These are phyloP conservation scores for Plasmodium gallinaceum DNA, from an alignment of 169 alveolate species.

Conservation along the genomic window DNA sequence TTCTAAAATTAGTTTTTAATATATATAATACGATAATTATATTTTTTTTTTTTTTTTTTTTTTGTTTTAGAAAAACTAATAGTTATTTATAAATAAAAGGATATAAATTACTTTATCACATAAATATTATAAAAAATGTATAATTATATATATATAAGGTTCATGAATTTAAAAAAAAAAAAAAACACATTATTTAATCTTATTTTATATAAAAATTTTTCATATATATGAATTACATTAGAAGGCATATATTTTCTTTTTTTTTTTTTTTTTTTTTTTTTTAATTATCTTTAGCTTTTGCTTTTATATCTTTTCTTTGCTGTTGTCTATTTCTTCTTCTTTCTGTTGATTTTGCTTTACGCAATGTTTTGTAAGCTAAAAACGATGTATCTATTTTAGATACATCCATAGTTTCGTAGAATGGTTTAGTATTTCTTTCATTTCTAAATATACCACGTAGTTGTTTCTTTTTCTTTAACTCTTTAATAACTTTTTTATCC, in stretches of 20 bases:
- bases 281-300: slow-evolving; percentile 45
- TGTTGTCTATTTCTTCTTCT: slow-evolving; percentile 67
- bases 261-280: not conserved
- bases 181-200: too few species aligned
- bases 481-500: slow-evolving; percentile 84
- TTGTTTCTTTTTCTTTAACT: slow-evolving; percentile 79
- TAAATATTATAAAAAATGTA: too few species aligned
- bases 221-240: not conserved
- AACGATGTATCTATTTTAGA: slow-evolving; percentile 45
- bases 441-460: slow-evolving; percentile 48
- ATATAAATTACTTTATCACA: too few species aligned
- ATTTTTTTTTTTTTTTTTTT: too few species aligned
- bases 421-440: slow-evolving; percentile 31
- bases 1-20: too few species aligned
- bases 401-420: slow-evolving; percentile 49
- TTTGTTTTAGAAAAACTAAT: too few species aligned
- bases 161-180: too few species aligned
- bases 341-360: slow-evolving; percentile 50
- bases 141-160: too few species aligned
- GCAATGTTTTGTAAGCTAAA: slow-evolving; percentile 66
- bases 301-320: slow-evolving; percentile 42
- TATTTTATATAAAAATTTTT: not conserved
- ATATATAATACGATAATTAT: too few species aligned
- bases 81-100: too few species aligned
- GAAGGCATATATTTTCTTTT: not conserved